Evolutionary conservation across 164 flowering plant genomes (phyloP), one percentile per base, ranked within the genome.

Genomic region (Umbilicus rupestris): DNA sequence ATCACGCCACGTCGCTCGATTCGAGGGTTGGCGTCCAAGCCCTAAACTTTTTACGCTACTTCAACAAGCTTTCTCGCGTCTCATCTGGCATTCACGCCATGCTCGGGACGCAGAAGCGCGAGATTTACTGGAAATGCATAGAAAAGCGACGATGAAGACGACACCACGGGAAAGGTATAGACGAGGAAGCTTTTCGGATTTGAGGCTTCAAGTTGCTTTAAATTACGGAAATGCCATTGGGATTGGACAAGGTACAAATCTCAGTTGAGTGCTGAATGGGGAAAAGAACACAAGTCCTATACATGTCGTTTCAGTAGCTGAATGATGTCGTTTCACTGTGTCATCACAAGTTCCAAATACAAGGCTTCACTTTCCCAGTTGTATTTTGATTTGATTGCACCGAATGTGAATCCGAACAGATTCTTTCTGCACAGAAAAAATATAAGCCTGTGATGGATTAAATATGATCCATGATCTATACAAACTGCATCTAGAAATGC

Each of bases 111-210:
- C 24, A 55, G 33, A 26, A 52, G 30, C 58, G 22, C 5, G 57
- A 50, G 60, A 55, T 11, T 1, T 33, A 55, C 19, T 55, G 44
- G 12, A 41, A 7, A 28, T 55, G 35, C 17, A 14, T 3, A 10
- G 60, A 55, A 55, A 55, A 28, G 60, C 60, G 60, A 55, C 33
- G 60, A 55, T 33, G 60, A 55, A 55, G 60, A 55, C 19, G 33
- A 55, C 19, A 28, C 19, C 60, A 55, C 35, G 60, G 33, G 60
- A 55, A 55, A 55, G 60, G 60, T 22, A 55, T 55, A 55, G 19
- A 55, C 60, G 29, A 22, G 58, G 58, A 50, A 52, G 30, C 58
- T 7, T 22, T 52, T 26, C 11, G 58, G 58, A 52, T 22, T 52
- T 10, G 58, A n/a, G 11, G 10, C 44, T 8, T 6, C 3, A 17